Conservation (phyloP, 2,329 filamentous ascomycete species). For the Scytalidium lignicola region DNA sequence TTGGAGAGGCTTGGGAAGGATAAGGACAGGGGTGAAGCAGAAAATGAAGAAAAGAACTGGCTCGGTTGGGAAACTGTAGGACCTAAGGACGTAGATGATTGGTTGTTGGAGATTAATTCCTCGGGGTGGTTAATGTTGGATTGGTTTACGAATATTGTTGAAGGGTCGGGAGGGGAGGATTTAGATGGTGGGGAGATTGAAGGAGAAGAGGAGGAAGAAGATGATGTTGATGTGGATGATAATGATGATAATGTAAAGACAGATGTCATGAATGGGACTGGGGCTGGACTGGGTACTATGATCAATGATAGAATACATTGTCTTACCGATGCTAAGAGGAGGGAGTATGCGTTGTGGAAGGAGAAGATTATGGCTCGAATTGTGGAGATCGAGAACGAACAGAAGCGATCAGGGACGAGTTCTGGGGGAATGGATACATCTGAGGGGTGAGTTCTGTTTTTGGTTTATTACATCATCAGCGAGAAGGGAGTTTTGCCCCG, state of each 20-base stretch:
- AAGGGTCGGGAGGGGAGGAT: slow-evolving; percentile 18
- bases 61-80: slow-evolving; percentile 46
- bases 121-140: slow-evolving; percentile 43
- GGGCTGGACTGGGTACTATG: slow-evolving; percentile 48
- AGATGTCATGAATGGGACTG: slow-evolving; percentile 9
- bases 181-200: slow-evolving; percentile 21
- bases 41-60: slow-evolving; percentile 41
- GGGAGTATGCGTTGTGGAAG: slow-evolving; percentile 62
- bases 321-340: slow-evolving; percentile 56
- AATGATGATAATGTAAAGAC: slow-evolving; percentile 23
- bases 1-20: slow-evolving; percentile 34
- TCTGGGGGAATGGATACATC: neutral
- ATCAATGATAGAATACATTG: slow-evolving; percentile 71
- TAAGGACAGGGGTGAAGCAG: slow-evolving; percentile 1
- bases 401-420: neutral
- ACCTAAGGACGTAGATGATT: slow-evolving; percentile 54
- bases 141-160: slow-evolving; percentile 56
- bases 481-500: too few species aligned
- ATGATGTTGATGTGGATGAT: slow-evolving; percentile 28
- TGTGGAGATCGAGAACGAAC: slow-evolving; percentile 30
- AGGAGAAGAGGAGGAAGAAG: slow-evolving; percentile 24
- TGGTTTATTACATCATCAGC: too few species aligned
- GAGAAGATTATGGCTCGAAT: slow-evolving; percentile 52
- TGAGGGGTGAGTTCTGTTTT: neutral
- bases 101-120: slow-evolving; percentile 50